These are phyloP conservation scores for Globisporangium paroecandrum DNA, from an alignment of 352 stramenopile genomes.

Conservation along the genomic window DNA sequence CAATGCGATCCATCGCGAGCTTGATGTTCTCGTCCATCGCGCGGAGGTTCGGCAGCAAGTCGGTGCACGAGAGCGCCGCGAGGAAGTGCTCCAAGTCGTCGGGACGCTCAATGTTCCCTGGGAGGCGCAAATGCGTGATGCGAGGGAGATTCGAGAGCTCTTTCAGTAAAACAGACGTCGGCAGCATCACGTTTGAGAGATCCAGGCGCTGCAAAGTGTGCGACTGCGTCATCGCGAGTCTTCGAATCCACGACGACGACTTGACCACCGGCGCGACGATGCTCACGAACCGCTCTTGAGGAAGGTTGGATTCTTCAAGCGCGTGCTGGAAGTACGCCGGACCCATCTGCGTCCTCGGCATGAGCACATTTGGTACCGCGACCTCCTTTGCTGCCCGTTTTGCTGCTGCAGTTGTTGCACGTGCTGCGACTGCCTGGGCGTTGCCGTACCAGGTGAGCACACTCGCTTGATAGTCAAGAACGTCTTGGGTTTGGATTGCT, in stretches of 20 bases:
- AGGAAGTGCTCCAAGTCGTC: slow-evolving; percentile 78
- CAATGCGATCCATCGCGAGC: slow-evolving; percentile 64
- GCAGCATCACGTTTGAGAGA: slow-evolving; percentile 46
- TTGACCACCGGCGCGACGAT: slow-evolving; percentile 45
- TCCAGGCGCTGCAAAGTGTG: slow-evolving; percentile 64
- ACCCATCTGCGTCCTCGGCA: slow-evolving; percentile 44
- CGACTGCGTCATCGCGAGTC: slow-evolving; percentile 44
- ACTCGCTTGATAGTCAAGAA: slow-evolving; percentile 16
- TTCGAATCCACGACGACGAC: slow-evolving; percentile 64
- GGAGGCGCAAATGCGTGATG: slow-evolving; percentile 62
- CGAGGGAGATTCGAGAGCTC: slow-evolving; percentile 49
- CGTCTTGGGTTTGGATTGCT: slow-evolving; percentile 7
- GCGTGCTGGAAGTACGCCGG: slow-evolving; percentile 42
- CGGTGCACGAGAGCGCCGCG: slow-evolving; percentile 49
- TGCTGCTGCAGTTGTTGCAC: slow-evolving; percentile 11
- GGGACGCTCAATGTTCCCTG: slow-evolving; percentile 55
- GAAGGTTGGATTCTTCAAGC: slow-evolving; percentile 43
- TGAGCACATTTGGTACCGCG: slow-evolving; percentile 22
- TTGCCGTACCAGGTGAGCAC: slow-evolving; percentile 33
- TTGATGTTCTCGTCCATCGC: slow-evolving; percentile 60
- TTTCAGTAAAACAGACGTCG: slow-evolving; percentile 59
- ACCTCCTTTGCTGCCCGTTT: background rate
- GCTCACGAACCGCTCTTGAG: slow-evolving; percentile 59
- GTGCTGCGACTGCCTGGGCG: slow-evolving; percentile 7
- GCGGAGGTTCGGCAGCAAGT: slow-evolving; percentile 43